Percentiles rank a stretch among this genome's conserved stretches.
Conservation (phyloP, 495 filamentous ascomycete species). For the Jackrogersella minutella region DNA sequence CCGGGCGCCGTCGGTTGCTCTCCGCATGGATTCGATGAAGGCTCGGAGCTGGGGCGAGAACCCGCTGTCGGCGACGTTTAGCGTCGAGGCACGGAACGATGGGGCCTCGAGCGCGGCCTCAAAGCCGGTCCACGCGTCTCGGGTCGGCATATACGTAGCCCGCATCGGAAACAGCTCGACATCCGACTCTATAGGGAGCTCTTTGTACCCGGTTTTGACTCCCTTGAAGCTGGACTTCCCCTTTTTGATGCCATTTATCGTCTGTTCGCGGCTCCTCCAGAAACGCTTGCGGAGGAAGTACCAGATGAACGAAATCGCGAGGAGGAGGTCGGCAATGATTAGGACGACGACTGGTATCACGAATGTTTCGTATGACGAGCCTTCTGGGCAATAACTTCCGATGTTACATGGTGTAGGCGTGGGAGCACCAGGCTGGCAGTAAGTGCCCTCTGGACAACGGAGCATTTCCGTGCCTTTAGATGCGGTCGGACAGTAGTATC, state of each 20-base stretch:
- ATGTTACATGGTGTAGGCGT: slow-evolving; percentile 52
- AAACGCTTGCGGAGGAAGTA: slow-evolving; percentile 41
- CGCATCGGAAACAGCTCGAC: slow-evolving; percentile 43
- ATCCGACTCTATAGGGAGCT: slow-evolving; percentile 46
- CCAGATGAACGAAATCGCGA: slow-evolving; percentile 44
- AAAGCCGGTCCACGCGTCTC: slow-evolving; percentile 47
- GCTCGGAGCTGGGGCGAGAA: slow-evolving; percentile 49
- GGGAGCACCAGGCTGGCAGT: slow-evolving; percentile 54
- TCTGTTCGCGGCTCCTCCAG: slow-evolving; percentile 28
- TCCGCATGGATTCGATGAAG: slow-evolving; percentile 61
- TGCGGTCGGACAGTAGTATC: slow-evolving; percentile 53
- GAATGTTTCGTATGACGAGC: slow-evolving; percentile 46
- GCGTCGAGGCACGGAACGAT: slow-evolving; percentile 21
- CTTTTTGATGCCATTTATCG: slow-evolving; percentile 22
- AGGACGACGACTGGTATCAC: slow-evolving; percentile 54
- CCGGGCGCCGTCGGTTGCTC: slow-evolving; percentile 55
- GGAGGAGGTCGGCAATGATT: slow-evolving; percentile 50
- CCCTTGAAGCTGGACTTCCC: slow-evolving; percentile 20
- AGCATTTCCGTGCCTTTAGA: slow-evolving; percentile 44
- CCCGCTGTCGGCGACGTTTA: slow-evolving; percentile 41
- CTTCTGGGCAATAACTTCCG: slow-evolving; percentile 52
- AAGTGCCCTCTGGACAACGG: slow-evolving; percentile 53
- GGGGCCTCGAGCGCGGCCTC: slow-evolving; percentile 48
- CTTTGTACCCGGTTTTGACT: slow-evolving; percentile 38
- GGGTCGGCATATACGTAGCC: slow-evolving; percentile 41